phyloP scores from a whole-genome alignment of 441 rosid genomes.

The Eugenia klotzschiana region DNA sequence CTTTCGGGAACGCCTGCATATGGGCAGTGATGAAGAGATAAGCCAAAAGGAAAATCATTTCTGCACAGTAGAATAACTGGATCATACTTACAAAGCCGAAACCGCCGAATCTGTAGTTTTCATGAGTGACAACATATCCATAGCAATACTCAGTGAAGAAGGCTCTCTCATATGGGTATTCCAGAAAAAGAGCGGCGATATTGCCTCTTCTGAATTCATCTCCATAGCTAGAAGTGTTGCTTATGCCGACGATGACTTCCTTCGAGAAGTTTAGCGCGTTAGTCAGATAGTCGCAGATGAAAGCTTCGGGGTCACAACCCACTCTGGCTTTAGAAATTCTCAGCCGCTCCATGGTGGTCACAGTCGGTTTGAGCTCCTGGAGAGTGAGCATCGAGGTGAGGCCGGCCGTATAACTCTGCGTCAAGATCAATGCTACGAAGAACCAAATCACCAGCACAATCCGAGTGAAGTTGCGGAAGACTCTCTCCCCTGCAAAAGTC shows the following conservation, averaged over 20 bases:
- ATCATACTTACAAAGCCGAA: constrained; percentile 8
- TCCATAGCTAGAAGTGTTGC: constrained; percentile 4
- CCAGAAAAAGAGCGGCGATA: constrained; percentile 16
- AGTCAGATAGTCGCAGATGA: constrained; percentile 12
- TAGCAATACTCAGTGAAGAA: constrained; percentile 20
- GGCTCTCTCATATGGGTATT: constrained; percentile 16
- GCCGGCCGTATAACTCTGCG: constrained; percentile 12
- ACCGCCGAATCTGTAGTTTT: constrained; percentile 16
- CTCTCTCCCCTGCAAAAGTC: constrained; percentile 13
- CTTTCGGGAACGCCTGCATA: constrained; percentile 14
- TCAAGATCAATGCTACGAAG: constrained; percentile 10
- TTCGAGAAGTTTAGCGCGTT: neutral
- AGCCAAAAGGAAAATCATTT: neutral
- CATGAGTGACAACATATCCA: constrained; percentile 10
- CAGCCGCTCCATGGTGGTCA: constrained; percentile 14
- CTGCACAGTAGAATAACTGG: neutral
- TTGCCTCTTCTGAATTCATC: constrained; percentile 6
- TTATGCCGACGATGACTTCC: constrained; percentile 3
- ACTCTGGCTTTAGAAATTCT: constrained; percentile 8
- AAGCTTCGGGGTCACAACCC: constrained; percentile 21
- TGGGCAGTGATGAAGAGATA: neutral
- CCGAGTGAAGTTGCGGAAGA: constrained; percentile 7
- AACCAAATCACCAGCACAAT: constrained; percentile 18
- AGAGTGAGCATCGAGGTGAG: constrained; percentile 19
- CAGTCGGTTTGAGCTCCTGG: constrained; percentile 9